Base-by-base conservation (phyloP, 306 rosid species). In the Vigna reflexopilosa region DNA sequence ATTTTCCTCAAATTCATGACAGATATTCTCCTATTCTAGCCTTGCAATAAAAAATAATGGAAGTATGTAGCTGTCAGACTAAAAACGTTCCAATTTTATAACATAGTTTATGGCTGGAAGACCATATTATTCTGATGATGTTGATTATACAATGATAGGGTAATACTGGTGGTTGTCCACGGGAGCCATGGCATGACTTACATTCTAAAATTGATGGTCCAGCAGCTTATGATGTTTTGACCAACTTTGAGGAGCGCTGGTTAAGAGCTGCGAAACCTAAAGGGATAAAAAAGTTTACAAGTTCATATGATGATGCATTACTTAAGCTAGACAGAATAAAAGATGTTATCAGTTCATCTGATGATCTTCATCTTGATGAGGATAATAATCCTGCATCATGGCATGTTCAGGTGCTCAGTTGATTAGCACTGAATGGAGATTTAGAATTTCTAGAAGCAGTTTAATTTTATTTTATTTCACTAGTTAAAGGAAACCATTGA, bases 131-230 rank as follows among this genome's bases (percentile, higher is more conserved):
- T 87, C 61, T 40, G 71, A 77, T 72, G 20, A 26, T 67, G 57
- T 64, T 67, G 79, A n/a, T 80, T 67, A 45, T 82, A 56, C 66
- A 56, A 49, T 75, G 45, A 73, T 89, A 95, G 99, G 97, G 97
- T 81, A 91, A 67, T 61, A 70, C 73, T 17, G 83, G 77, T 78
- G 98, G 94, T 62, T 90, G 98, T 91, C 99, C 97, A 70, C 84
- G 99, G 82, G 97, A 95, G 80, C 99, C 99, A 11, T 95, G 99
- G 99, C 99, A 95, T 72, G 99, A 95, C 86, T 77, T 95, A 88
- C 99, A 95, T 85, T 91, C 97, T 67, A 93, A 82, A 85, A 83
- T 95, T 81, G 99, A 95, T 50, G 93, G 99, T 78, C 97, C 99
- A 30, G 99, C 97, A 6, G 99, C 99, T 58, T 95, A 95, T 49